Conservation (phyloP, 352 stramenopile genomes). For the Phytophthora chlamydospora region DNA sequence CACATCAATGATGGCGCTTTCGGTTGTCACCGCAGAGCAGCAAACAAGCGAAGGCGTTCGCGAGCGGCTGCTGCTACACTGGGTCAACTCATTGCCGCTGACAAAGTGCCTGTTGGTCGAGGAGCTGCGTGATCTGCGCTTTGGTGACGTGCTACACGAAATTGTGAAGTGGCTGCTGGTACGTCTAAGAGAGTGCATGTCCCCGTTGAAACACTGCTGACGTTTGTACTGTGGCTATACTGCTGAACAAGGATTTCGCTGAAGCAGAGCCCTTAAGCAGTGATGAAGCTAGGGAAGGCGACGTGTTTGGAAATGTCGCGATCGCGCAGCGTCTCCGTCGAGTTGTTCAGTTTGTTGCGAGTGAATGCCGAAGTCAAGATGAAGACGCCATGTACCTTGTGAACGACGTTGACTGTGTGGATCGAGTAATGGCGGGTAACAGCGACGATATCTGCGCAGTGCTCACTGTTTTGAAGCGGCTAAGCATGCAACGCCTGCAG, state of each 20-base stretch:
- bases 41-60: slow-evolving; percentile 6
- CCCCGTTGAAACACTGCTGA: neutral
- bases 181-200: neutral
- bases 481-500: slow-evolving; percentile 19
- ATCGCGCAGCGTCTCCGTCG: slow-evolving; percentile 26
- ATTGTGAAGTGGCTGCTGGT: slow-evolving; percentile 52
- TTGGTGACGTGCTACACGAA: slow-evolving; percentile 59
- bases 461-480: slow-evolving; percentile 48
- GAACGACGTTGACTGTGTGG: slow-evolving; percentile 48
- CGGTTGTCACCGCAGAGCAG: neutral
- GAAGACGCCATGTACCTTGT: slow-evolving; percentile 55
- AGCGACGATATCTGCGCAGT: slow-evolving; percentile 50
- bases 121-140: slow-evolving; percentile 56
- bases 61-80: slow-evolving; percentile 64
- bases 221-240: neutral
- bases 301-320: slow-evolving; percentile 6
- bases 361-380: slow-evolving; percentile 45
- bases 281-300: slow-evolving; percentile 2
- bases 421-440: slow-evolving; percentile 43
- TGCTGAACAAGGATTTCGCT: slow-evolving; percentile 7
- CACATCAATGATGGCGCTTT: slow-evolving; percentile 3
- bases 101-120: slow-evolving; percentile 68
- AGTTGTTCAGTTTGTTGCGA: slow-evolving; percentile 53
- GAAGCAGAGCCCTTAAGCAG: neutral
- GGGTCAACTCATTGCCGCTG: slow-evolving; percentile 75